Base-by-base conservation (phyloP, 176 grass and related monocot species). In the Bolboschoenus planiculmis region DNA sequence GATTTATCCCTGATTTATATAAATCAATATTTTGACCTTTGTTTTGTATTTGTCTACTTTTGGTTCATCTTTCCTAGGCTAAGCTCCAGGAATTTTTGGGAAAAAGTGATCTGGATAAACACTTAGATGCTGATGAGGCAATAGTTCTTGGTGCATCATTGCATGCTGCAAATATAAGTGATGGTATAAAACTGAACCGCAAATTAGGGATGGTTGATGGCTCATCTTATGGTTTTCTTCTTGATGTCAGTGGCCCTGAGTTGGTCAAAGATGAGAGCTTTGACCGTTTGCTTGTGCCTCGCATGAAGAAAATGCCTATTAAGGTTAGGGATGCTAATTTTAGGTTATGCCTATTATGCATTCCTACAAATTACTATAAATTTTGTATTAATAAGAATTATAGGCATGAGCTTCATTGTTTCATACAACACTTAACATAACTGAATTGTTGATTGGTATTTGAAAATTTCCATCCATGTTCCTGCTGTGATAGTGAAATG, bases 91-190 rank as follows among this genome's bases (percentile, higher is more conserved):
- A 95, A 87, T 99, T 93, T 92, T 72, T 99, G 26, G 93, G 93
- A 63, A 84, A 91, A n/a, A 93, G 63, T 10, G 82, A 88, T 74
- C 80, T 99, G 21, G 97, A 92, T 88, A 95, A 87, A 54, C 97
- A 99, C 83, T 90, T 99, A 80, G 97, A 99, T 89, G 97, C 97
- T 88, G 97, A 99, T 81, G 97, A 99, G 90, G 97, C 97, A 72
- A 96, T 91, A 59, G 97, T 93, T 88, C 93, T 99, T 40, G 97
- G 97, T 51, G 84, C 97, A 31, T 99, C 97, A 87, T 82, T 99
- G 85, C 91, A 91, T 87, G 93, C 97, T 87, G 97, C 97, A 84
- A 99, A 99, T 79, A 83, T 99, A 82, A 99, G 93, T 86, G 97
- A 99, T 71, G 97, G 97, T 84, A 99, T 99, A 78, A 99, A 99